Conservation (phyloP, 1,139 yeast genomes). For the Geotrichum siamense region DNA sequence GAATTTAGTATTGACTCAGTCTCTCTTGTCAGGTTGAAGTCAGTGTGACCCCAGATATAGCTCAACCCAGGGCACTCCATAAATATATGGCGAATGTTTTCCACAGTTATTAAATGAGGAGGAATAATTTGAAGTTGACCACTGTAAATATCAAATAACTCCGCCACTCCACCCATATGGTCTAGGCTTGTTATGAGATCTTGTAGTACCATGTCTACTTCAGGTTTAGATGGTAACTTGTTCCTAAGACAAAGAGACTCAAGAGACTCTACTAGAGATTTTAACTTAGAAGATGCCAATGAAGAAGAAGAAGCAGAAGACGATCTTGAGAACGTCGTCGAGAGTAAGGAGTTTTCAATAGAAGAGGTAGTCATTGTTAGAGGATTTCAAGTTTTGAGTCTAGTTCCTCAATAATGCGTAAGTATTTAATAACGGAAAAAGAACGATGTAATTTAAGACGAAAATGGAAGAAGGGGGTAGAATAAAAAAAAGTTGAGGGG, state of each 20-base stretch:
- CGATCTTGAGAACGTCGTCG: conserved; percentile 6
- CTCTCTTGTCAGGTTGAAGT: background rate
- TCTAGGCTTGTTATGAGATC: conserved; percentile 3
- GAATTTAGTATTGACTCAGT: conserved; percentile 5
- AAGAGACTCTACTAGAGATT: conserved; percentile 3
- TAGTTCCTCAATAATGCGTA: too few relatives aligned
- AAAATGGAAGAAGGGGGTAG: background rate
- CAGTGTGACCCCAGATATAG: background rate
- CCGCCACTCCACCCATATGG: conserved; percentile 6
- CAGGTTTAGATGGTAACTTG: background rate
- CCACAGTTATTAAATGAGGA: background rate
- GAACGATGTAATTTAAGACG: background rate
- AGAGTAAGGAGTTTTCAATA: background rate
- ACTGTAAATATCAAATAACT: conserved; percentile 7
- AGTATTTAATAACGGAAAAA: too few relatives aligned
- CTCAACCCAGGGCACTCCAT: background rate
- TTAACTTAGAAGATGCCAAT: conserved; percentile 1
- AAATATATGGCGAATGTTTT: background rate
- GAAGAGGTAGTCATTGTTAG: conserved; percentile 5
- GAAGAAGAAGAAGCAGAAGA: conserved; percentile 5
- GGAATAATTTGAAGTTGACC: background rate
- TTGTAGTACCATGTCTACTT: background rate
- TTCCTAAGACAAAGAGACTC: background rate
- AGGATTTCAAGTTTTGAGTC: too few relatives aligned
- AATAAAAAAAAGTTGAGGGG: too few relatives aligned